Evolutionary conservation across 352 stramenopile species (phyloP).

Genomic region (Pythium dissotocum): DNA sequence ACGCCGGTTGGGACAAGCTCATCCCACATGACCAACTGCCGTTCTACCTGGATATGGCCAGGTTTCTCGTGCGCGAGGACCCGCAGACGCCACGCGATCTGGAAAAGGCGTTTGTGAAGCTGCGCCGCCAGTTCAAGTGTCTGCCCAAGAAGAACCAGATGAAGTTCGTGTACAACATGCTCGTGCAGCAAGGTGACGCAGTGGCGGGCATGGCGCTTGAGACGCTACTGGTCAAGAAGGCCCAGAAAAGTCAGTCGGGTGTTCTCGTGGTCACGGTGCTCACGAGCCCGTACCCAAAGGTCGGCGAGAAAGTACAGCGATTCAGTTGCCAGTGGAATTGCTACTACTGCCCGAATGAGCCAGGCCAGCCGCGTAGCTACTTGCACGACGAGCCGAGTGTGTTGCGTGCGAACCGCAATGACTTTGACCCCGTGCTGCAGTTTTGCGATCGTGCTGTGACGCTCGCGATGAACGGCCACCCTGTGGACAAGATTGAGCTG

Average conservation of each 20-base stretch:
- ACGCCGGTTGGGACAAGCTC: conserved; percentile 82
- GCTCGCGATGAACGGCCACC: conserved; percentile 91
- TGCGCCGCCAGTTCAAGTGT: conserved; percentile 88
- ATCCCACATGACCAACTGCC: conserved; percentile 63
- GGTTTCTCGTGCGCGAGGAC: conserved; percentile 74
- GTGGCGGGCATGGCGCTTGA: conserved; percentile 58
- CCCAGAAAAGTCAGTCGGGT: conserved; percentile 87
- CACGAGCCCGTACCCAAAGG: conserved; percentile 88
- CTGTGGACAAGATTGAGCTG: conserved; percentile 93
- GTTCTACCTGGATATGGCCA: conserved; percentile 78
- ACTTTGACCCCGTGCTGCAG: conserved; percentile 92
- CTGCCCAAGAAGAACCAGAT: conserved; percentile 91
- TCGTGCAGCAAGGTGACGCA: conserved; percentile 66
- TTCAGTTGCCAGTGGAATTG: conserved; percentile 96
- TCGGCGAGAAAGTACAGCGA: conserved; percentile 74
- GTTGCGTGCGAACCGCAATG: conserved; percentile 89
- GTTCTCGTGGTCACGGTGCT: conserved; percentile 93
- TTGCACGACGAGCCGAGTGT: conserved; percentile 93
- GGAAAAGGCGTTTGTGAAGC: conserved; percentile 82
- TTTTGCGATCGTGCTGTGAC: conserved; percentile 91
- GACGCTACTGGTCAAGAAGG: conserved; percentile 88
- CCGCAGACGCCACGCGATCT: conserved; percentile 77
- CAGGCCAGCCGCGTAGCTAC: conserved; percentile 90
- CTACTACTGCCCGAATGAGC: conserved; percentile 95
- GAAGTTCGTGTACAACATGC: conserved; percentile 81